These are phyloP conservation scores for Acanthamoeba castellanii DNA, from an alignment of 208 protist species.

Conservation along the genomic window DNA sequence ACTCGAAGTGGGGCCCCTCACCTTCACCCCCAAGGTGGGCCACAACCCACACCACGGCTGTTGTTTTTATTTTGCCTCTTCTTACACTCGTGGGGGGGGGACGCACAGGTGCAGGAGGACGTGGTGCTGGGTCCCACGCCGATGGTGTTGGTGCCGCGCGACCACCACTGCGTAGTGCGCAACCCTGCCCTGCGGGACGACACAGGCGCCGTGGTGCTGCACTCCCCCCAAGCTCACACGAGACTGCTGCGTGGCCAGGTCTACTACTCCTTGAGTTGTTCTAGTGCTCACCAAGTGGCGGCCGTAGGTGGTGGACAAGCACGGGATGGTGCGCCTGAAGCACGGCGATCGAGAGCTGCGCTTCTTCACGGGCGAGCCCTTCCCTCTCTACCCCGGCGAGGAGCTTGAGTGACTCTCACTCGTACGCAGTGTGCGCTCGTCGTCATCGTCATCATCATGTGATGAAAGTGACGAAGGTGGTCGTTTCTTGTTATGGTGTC, in stretches of 20 bases:
- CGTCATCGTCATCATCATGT: no score
- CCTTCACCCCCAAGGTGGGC: slow-evolving; percentile 90
- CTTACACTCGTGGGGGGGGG: no score
- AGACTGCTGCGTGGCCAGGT: no score
- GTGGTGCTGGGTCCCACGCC: slow-evolving; percentile 78
- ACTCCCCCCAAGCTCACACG: neutral
- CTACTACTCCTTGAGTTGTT: no score
- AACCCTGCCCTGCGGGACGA: slow-evolving; percentile 76
- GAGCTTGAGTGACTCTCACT: slow-evolving; percentile 67
- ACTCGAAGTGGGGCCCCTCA: slow-evolving; percentile 92
- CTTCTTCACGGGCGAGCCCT: slow-evolving; percentile 89
- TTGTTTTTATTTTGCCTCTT: no score
- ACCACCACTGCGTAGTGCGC: slow-evolving; percentile 79
- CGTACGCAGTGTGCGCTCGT: no score
- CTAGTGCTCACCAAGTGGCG: no score
- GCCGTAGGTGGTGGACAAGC: slow-evolving; percentile 83
- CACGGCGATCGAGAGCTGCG: slow-evolving; percentile 92
- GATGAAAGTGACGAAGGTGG: no score
- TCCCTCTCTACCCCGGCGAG: slow-evolving; percentile 95
- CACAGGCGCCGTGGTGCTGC: neutral
- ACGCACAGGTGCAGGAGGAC: neutral
- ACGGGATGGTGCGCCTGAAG: slow-evolving; percentile 91
- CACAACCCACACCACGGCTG: no score
- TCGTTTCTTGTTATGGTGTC: no score
- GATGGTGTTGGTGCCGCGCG: slow-evolving; percentile 90